Base-by-base conservation (phyloP, 768 basidiomycete genomes). In the Serendipita sp. region DNA sequence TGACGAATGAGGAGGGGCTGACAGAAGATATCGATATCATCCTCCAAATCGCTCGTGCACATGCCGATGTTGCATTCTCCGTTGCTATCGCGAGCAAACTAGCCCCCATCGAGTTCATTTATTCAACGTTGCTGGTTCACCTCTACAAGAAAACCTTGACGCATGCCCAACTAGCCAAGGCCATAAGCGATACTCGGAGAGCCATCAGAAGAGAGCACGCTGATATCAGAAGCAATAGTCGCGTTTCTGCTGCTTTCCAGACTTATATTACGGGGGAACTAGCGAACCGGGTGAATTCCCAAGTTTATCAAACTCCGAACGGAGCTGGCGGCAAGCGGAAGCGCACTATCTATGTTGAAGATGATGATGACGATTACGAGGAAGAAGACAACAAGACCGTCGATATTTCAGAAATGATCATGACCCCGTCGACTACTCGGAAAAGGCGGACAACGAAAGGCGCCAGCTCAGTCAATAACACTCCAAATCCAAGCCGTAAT, bases 101-200 rank as follows among this genome's bases (percentile, higher is more conserved):
- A 1, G 78, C 86, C 0, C 88, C 88, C 0, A 75, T 88, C 45
- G 88, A 90, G 71, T 82, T 90, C 67, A 76, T 86, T 54, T 74
- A 79, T 67, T 79, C 81, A 56, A 76, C 76, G 23, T 68, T 86
- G 2, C 72, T 89, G 23, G 79, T 88, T 15, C 77, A 78, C 11
- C 71, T 76, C n/a, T 75, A 79, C 67, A 71, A 74, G 44, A 45
- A 69, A 45, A 68, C 62, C 2, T 63, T 77, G 3, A 75, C 76
- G 0, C 71, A 78, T 35, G 70, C 71, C 1, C 79, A 81, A 64
- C 73, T 81, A 38, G 75, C 78, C 7, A 74, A 75, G 15, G 78
- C 78, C 0, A 73, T 81, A 54, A 32, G 56, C 56, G 56, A 60
- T 38, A 60, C 36, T 4, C 56, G 56, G 56, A 60, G 10, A 38